Evolutionary conservation across 768 basidiomycete genomes (phyloP).

Genomic region (Psilocybe azurescens): DNA sequence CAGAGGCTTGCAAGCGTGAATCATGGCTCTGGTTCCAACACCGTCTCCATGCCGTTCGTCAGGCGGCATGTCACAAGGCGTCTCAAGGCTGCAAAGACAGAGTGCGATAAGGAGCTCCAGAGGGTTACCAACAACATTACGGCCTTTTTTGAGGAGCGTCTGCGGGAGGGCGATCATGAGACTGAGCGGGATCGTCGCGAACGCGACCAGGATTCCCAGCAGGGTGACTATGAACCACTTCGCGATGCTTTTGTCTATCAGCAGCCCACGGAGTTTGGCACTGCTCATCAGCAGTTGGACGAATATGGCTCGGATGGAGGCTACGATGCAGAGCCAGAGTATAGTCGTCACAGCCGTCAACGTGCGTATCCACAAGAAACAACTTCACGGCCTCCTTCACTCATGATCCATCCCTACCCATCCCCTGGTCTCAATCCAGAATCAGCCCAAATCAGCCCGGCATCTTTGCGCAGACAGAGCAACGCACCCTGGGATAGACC

Average conservation of each 20-base stretch:
- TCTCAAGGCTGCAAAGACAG: constrained; percentile 91
- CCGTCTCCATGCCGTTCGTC: constrained; percentile 92
- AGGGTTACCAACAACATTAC: constrained; percentile 96
- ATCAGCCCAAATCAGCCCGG: constrained; percentile 70
- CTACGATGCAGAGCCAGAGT: constrained; percentile 79
- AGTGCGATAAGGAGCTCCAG: constrained; percentile 95
- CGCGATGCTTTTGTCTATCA: constrained; percentile 68
- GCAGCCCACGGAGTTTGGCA: constrained; percentile 51
- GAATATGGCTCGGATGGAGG: constrained; percentile 84
- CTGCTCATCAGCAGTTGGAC: constrained; percentile 55
- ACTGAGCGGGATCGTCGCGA: constrained; percentile 66
- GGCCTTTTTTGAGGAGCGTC: constrained; percentile 89
- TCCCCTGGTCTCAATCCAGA: constrained; percentile 64
- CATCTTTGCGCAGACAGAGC: constrained; percentile 69
- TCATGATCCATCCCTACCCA: constrained; percentile 59
- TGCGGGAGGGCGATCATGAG: constrained; percentile 79
- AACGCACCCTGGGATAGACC: constrained; percentile 73
- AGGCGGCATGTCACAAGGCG: constrained; percentile 92
- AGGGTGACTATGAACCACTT: constrained; percentile 58
- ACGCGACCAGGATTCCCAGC: constrained; percentile 62
- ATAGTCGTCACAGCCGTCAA: constrained; percentile 70
- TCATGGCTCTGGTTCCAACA: constrained; percentile 63
- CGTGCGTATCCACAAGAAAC: constrained; percentile 63
- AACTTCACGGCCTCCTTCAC: constrained; percentile 34
- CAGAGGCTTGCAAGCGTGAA: constrained; percentile 39